phyloP scores from a whole-genome alignment of 2,329 filamentous ascomycete species.

The Clonostachys chloroleuca region DNA sequence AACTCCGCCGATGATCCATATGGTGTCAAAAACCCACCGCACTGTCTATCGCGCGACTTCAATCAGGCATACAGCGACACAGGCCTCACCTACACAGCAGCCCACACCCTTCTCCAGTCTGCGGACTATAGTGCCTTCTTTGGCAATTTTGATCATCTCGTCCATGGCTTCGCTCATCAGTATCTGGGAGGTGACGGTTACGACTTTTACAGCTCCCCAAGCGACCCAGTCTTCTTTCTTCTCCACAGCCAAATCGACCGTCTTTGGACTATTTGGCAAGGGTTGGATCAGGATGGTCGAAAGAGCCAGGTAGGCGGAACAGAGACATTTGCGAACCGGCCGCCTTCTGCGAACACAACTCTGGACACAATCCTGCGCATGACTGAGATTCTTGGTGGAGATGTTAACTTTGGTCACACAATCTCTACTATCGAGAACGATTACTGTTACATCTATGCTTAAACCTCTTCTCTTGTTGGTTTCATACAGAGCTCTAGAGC shows the following conservation, averaged over 20 bases:
- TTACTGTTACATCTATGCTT: too few relatives aligned
- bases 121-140: not conserved
- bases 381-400: too few relatives aligned
- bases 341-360: too few relatives aligned
- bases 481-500: too few relatives aligned
- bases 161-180: constrained; percentile 15
- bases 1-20: constrained; percentile 13
- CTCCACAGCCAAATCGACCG: constrained; percentile 19
- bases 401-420: too few relatives aligned
- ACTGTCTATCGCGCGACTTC: constrained; percentile 21
- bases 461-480: too few relatives aligned
- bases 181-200: constrained; percentile 30
- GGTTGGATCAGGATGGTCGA: constrained; percentile 9
- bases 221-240: constrained; percentile 18
- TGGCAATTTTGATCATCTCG: constrained; percentile 17
- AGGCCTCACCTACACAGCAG: constrained; percentile 19
- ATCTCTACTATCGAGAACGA: too few relatives aligned
- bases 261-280: constrained; percentile 19
- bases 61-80: constrained; percentile 18
- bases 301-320: constrained; percentile 13
- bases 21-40: constrained; percentile 27
- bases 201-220: constrained; percentile 20
- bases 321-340: too few relatives aligned
- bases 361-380: too few relatives aligned
- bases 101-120: constrained; percentile 15